Base-by-base conservation (phyloP, 2,329 filamentous ascomycete genomes). In the Waltergamsia citrina region DNA sequence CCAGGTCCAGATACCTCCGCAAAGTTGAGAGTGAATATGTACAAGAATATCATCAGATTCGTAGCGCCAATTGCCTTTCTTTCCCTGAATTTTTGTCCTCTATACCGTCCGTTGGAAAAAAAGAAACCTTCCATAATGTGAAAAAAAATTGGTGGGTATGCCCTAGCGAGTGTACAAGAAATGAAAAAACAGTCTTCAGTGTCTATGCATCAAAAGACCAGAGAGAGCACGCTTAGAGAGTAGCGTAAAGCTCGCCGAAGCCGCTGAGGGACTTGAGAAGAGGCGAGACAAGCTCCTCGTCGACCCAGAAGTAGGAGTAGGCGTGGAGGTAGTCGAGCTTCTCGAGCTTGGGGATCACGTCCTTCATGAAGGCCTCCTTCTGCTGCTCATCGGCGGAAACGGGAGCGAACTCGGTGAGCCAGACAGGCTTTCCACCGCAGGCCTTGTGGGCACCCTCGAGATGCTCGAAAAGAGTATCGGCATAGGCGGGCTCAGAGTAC, bases 401-500 rank as follows among this genome's bases (percentile, higher is more conserved):
- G 34, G 72, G 66, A 17, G 68, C 76, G 43, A 81, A 81, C 63
- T 82, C 78, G 36, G 74, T 79, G 36, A 81, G 57, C 70, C 71
- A 80, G 52, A 82, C 55, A 29, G 64, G 62, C 60, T 66, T 66
- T 47, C 53, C 58, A 28, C 55, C 48, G 51, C 69, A 73, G 40
- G 55, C 48, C 25, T 56, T 36, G 49, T 68, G 44, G 39, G 69
- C 67, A 20, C 61, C 40, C 39, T 60, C 42, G 36, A 80, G 49
- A 53, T 79, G 73, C 25, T 50, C 39, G 43, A 77, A 70, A 55
- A 81, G 75, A 40, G 57, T 61, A 27, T 65, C 53, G 18, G 57
- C 50, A 37, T 63, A 63, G 34, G 61, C 49, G 12, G 66, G 57
- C 26, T 54, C 53, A 32, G 67, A 69, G 57, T 82, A 82, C 74